Evolutionary conservation across 2,329 filamentous ascomycete species (phyloP), one percentile per base, ranked within the genome.

Genomic region (Ophiocordyceps robertsii): DNA sequence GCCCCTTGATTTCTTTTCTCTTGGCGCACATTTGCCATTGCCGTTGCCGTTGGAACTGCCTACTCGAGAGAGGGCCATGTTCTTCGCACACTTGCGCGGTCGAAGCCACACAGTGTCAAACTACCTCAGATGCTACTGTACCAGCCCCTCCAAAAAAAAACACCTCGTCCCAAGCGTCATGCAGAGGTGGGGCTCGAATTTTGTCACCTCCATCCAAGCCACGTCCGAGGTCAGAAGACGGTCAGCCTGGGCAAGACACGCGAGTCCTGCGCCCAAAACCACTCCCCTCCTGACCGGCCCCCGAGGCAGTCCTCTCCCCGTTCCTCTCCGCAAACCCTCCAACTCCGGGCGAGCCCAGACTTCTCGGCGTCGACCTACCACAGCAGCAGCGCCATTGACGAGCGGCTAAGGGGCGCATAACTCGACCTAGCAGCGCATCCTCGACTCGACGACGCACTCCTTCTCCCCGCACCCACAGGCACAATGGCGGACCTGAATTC

Each of bases 401-500:
- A 27, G 24, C 24, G 24, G 24, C 24, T 2, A 6, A 27, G 24
- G 24, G 24, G 24, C 24, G 7, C 24, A 9, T 6, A 27, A 19
- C 19, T 19, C 19, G 19, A 19, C 19, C 24, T 7, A 27, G 3
- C 24, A 3, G 9, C 24, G 33, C 33, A 16, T 37, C 19, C 19
- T n/a, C 27, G 38, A 30, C 33, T 38, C 43, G 17, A 29, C 41
- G 11, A n/a, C 33, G 19, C 46, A 33, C 30, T 36, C 44, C 40
- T 16, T 14, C 16, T 16, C 14, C 14, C 4, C 13, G 1, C 33
- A 17, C n/a, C n/a, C n/a, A 17, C 33, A 36, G 13, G 6, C 52
- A 72, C 43, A 57, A 95, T 95, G 88, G 83, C 89, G 55, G 80
- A 89, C 63, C 84, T 87, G 56, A 88, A 94, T 64, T 95, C 88